A percentile compares a stretch with the other conserved stretches of the same genome.
These are phyloP conservation scores for Bolboschoenus planiculmis DNA, from an alignment of 176 grass and related monocot species.

Conservation along the genomic window DNA sequence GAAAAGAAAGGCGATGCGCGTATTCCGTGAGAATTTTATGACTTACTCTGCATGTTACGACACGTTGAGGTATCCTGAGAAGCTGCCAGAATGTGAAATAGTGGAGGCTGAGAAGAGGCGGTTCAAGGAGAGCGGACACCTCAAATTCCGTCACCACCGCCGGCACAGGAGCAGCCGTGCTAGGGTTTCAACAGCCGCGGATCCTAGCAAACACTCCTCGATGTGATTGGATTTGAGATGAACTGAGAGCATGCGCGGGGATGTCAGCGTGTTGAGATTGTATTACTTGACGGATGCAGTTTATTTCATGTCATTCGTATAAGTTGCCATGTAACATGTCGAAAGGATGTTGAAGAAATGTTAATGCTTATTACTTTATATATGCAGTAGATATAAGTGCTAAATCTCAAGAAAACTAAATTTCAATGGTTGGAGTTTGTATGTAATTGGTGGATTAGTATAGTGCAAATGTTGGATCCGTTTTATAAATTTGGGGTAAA, in stretches of 20 bases:
- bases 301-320: background rate
- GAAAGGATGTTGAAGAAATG: background rate
- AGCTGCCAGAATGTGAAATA: conserved; percentile 59
- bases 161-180: background rate
- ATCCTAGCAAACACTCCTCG: background rate
- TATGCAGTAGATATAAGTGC: background rate
- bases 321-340: background rate
- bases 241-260: background rate
- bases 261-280: background rate
- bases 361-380: background rate
- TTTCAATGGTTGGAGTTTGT: background rate
- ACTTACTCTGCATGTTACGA: conserved; percentile 87
- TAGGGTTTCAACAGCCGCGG: background rate
- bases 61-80: conserved; percentile 39
- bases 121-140: conserved; percentile 58
- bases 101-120: conserved; percentile 46
- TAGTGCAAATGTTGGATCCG: background rate
- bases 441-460: background rate
- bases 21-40: conserved; percentile 70
- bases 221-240: background rate
- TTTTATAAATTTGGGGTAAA: background rate
- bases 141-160: conserved; percentile 23
- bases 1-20: conserved; percentile 49
- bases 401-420: background rate
- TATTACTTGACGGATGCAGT: background rate